Conservation (phyloP, 306 rosid genomes). For the Vigna mungo region DNA sequence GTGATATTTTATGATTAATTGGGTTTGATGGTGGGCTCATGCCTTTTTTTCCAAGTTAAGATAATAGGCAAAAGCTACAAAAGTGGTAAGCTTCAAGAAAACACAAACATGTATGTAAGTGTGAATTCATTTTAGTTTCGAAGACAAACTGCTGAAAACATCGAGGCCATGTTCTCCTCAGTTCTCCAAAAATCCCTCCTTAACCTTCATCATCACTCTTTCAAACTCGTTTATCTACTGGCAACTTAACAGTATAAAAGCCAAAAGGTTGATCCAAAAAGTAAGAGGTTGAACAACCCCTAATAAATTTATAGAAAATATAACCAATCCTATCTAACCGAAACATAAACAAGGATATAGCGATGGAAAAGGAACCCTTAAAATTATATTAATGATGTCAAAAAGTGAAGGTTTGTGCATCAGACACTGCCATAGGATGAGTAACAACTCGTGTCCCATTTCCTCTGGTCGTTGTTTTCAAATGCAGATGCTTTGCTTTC, state of each 20-base stretch:
- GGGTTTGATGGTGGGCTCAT: conserved; percentile 53
- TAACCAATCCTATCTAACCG: conserved; percentile 11
- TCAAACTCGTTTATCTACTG: conserved; percentile 26
- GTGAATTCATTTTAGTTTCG: conserved; percentile 23
- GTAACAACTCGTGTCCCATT: conserved; percentile 9
- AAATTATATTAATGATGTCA: neutral
- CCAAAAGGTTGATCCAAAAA: neutral
- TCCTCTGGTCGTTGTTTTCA: conserved; percentile 23
- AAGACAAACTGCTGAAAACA: conserved; percentile 33
- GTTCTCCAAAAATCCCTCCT: conserved; percentile 3
- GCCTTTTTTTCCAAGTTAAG: conserved; percentile 74
- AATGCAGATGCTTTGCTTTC: conserved; percentile 10
- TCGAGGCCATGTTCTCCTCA: conserved; percentile 19
- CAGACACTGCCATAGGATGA: conserved; percentile 28
- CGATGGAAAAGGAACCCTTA: neutral
- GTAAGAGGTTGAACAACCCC: conserved; percentile 17
- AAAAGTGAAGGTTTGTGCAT: conserved; percentile 22
- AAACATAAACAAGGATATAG: conserved; percentile 25
- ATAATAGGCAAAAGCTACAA: conserved; percentile 42
- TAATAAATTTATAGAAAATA: neutral
- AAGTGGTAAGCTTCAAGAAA: conserved; percentile 25
- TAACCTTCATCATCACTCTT: conserved; percentile 28
- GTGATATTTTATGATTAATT: conserved; percentile 11
- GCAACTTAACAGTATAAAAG: conserved; percentile 34
- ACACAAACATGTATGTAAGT: neutral